Percentiles rank a stretch among this genome's conserved stretches.
Conservation (phyloP, 2,329 filamentous ascomycete genomes). For the Nemania abortiva region DNA sequence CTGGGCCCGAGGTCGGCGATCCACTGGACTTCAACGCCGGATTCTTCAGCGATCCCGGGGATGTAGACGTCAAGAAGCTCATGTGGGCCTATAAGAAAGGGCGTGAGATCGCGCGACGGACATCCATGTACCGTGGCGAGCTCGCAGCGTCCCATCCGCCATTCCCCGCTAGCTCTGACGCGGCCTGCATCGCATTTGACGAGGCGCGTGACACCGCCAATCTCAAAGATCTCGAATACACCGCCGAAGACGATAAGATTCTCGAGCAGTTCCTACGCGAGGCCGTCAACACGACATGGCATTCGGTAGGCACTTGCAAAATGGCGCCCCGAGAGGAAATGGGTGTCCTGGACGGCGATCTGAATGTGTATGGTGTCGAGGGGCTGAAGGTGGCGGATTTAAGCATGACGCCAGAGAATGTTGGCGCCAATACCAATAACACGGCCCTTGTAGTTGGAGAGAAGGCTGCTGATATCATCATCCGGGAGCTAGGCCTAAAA, state of each 20-base stretch:
- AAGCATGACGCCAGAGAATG: constrained; percentile 53
- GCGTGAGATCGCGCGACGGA: constrained; percentile 70
- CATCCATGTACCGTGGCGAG: constrained; percentile 64
- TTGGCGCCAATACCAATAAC: constrained; percentile 61
- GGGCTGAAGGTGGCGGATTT: constrained; percentile 57
- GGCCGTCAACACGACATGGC: constrained; percentile 57
- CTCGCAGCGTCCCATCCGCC: constrained; percentile 57
- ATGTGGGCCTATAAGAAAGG: constrained; percentile 74
- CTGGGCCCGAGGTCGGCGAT: constrained; percentile 55
- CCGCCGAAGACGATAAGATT: constrained; percentile 59
- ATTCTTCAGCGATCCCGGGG: constrained; percentile 63
- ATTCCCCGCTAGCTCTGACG: constrained; percentile 58
- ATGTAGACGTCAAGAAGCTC: constrained; percentile 68
- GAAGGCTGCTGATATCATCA: constrained; percentile 58
- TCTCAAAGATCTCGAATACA: constrained; percentile 61
- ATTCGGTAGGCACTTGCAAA: constrained; percentile 57
- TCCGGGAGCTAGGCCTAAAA: constrained; percentile 52
- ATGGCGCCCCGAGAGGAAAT: constrained; percentile 56
- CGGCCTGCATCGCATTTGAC: constrained; percentile 39
- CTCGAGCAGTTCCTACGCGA: constrained; percentile 59
- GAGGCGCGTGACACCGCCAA: constrained; percentile 29
- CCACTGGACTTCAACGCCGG: constrained; percentile 68
- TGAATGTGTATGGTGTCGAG: constrained; percentile 57
- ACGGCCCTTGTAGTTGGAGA: constrained; percentile 63
- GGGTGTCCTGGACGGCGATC: constrained; percentile 57